A percentile compares a stretch with the other conserved stretches of the same genome.
Conservation (phyloP, 768 basidiomycete genomes). For the Galerina marginata region DNA sequence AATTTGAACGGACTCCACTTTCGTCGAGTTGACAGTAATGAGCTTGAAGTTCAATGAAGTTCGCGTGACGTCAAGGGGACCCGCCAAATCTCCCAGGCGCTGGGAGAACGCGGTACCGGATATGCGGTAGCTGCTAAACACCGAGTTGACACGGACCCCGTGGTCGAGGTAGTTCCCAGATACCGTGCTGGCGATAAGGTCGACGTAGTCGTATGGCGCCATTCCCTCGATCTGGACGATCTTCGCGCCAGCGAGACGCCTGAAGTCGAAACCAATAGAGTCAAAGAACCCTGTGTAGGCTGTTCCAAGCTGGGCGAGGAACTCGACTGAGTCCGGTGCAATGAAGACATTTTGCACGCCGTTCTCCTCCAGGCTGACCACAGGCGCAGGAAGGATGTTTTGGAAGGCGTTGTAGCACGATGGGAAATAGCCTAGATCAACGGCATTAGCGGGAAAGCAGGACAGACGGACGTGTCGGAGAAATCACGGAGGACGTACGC, state of each 20-base stretch:
- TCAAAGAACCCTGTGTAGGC: conserved; percentile 52
- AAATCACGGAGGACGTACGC: conserved; percentile 38
- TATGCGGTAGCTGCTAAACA: conserved; percentile 62
- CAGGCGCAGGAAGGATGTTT: conserved; percentile 61
- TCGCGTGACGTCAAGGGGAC: conserved; percentile 52
- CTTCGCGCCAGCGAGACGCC: conserved; percentile 63
- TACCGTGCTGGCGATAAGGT: conserved; percentile 60
- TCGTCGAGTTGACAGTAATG: conserved; percentile 50
- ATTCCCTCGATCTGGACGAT: conserved; percentile 59
- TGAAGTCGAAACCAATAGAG: conserved; percentile 58
- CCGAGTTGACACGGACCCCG: conserved; percentile 66
- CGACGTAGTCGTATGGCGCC: conserved; percentile 59
- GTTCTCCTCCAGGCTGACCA: conserved; percentile 54
- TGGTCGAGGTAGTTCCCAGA: conserved; percentile 70
- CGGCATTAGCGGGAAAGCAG: neutral
- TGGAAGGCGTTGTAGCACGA: conserved; percentile 58
- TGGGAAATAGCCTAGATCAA: conserved; percentile 57
- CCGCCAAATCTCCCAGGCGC: conserved; percentile 60
- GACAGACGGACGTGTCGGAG: neutral
- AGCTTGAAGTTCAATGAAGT: conserved; percentile 53
- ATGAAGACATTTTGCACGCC: conserved; percentile 55
- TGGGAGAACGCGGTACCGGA: conserved; percentile 56
- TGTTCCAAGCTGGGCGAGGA: conserved; percentile 51
- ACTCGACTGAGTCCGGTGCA: conserved; percentile 58
- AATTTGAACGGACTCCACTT: conserved; percentile 52